phyloP scores from a whole-genome alignment of 495 filamentous ascomycete species.

The Penicillium silybi region DNA sequence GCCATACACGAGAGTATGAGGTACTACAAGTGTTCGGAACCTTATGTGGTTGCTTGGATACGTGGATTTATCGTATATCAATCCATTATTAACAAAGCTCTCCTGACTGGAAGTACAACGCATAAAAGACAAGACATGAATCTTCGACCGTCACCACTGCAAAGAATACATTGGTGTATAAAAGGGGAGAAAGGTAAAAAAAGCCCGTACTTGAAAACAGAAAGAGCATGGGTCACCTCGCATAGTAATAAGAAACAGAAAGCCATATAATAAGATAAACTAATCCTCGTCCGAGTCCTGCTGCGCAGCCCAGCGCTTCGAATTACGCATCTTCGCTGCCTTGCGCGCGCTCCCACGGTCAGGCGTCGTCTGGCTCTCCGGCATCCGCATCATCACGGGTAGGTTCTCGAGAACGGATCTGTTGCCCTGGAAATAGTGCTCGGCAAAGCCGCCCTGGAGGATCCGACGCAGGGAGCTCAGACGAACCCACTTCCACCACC shows the following conservation, averaged over 20 bases:
- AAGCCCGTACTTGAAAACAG: background rate
- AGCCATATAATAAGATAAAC: background rate
- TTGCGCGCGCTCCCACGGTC: conserved; percentile 34
- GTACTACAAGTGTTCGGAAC: too few relatives aligned
- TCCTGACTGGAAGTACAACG: background rate
- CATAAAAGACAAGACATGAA: background rate
- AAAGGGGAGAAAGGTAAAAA: background rate
- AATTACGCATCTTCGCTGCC: conserved; percentile 33
- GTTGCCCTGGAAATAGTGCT: conserved; percentile 82
- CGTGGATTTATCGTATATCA: background rate
- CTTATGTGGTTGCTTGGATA: background rate
- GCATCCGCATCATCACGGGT: conserved; percentile 48
- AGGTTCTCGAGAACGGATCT: conserved; percentile 73
- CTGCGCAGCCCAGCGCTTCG: conserved; percentile 31
- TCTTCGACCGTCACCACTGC: background rate
- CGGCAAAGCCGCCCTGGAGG: conserved; percentile 73
- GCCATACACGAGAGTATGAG: too few relatives aligned
- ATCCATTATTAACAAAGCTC: background rate
- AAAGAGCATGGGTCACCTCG: background rate
- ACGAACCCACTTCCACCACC: conserved; percentile 85
- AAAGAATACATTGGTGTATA: background rate
- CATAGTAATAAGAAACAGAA: background rate
- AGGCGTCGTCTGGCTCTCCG: conserved; percentile 2
- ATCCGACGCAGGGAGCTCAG: conserved; percentile 72
- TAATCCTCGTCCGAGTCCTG: conserved; percentile 20